These are phyloP conservation scores for Paramecium pentaurelia DNA, from an alignment of 73 alveolate genomes.

Conservation along the genomic window DNA sequence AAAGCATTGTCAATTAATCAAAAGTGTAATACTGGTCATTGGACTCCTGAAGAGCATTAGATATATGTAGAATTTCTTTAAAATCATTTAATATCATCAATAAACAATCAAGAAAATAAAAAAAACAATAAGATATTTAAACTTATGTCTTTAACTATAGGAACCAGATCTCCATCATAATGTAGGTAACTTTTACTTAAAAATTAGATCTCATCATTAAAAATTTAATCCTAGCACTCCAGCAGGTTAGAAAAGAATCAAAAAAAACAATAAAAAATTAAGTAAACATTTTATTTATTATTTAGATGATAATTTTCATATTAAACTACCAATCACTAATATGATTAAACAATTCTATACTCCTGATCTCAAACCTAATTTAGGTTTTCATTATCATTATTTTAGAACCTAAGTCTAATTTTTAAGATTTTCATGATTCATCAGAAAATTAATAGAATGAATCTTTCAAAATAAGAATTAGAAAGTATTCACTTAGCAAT, in stretches of 20 bases:
- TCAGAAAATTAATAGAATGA: not conserved
- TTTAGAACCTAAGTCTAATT: not conserved
- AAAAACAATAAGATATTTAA: slow-evolving; percentile 10
- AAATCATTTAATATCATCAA: not conserved
- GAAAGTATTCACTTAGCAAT: not conserved
- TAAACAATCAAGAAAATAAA: not conserved
- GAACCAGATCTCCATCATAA: slow-evolving; percentile 26
- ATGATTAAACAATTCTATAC: not conserved
- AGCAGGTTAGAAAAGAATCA: slow-evolving; percentile 14
- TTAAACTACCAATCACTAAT: not conserved
- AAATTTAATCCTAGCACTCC: not conserved
- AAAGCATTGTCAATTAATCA: not conserved
- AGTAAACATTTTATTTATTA: not conserved
- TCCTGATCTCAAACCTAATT: not conserved
- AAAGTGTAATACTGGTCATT: not conserved
- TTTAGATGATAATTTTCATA: not conserved
- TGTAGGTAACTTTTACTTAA: not conserved
- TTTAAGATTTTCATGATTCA: not conserved
- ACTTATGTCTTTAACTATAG: not conserved
- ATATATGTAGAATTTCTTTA: not conserved
- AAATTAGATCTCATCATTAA: slow-evolving; percentile 9
- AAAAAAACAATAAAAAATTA: not conserved
- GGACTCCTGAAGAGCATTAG: not conserved
- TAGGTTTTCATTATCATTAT: not conserved
- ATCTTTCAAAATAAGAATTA: not conserved